Conservation (phyloP, 495 filamentous ascomycete species). For the Penicillium lagena region DNA sequence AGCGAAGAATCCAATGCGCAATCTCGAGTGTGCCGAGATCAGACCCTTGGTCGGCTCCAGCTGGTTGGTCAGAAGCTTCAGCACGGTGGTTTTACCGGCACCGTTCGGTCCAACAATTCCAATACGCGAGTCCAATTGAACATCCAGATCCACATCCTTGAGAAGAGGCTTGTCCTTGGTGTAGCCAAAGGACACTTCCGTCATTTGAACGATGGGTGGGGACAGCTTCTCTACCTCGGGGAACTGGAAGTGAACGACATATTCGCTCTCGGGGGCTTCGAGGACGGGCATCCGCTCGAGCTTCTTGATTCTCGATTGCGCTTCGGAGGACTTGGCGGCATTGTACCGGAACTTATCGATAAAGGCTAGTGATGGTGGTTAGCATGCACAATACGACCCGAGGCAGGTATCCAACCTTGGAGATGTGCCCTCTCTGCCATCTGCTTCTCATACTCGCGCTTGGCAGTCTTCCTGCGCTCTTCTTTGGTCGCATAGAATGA, state of each 20-base stretch:
- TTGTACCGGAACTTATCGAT: slow-evolving; percentile 99
- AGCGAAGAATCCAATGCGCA: slow-evolving; percentile 93
- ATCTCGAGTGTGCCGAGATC: slow-evolving; percentile 79
- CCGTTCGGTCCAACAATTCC: slow-evolving; percentile 98
- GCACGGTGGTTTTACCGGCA: slow-evolving; percentile 93
- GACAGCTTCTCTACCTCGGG: slow-evolving; percentile 97
- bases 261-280: slow-evolving; percentile 86
- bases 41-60: slow-evolving; percentile 69
- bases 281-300: slow-evolving; percentile 93
- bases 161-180: slow-evolving; percentile 72
- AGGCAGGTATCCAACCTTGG: slow-evolving; percentile 36
- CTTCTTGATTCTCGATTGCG: slow-evolving; percentile 98
- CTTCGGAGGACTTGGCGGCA: slow-evolving; percentile 96
- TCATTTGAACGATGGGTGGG: slow-evolving; percentile 97
- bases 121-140: slow-evolving; percentile 96
- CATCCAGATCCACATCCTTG: slow-evolving; percentile 82
- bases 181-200: slow-evolving; percentile 87
- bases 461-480: slow-evolving; percentile 92
- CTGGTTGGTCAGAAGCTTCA: slow-evolving; percentile 89
- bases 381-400: neutral
- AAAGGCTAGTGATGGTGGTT: slow-evolving; percentile 55
- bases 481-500: slow-evolving; percentile 98
- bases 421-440: slow-evolving; percentile 90
- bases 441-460: slow-evolving; percentile 98
- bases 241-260: slow-evolving; percentile 95